Percentiles rank a stretch among this genome's conserved stretches.
These are phyloP conservation scores for Saitozyma sp. DNA, from an alignment of 768 basidiomycete genomes.

Conservation along the genomic window DNA sequence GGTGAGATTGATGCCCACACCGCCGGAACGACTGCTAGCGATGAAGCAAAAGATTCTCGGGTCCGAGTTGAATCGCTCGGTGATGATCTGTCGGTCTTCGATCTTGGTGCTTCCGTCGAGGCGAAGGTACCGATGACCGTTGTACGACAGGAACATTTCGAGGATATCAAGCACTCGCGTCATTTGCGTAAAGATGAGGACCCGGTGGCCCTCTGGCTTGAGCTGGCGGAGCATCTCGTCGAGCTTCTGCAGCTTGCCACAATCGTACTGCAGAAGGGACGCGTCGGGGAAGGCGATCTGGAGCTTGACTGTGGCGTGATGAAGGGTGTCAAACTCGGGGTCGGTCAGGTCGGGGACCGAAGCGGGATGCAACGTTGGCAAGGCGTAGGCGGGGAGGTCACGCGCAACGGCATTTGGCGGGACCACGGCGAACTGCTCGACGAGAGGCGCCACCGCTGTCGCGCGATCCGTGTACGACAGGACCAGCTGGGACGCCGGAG, in stretches of 20 bases:
- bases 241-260: constrained; percentile 88
- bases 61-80: constrained; percentile 57
- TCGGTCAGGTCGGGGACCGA: constrained; percentile 47
- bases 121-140: constrained; percentile 90
- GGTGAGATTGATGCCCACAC: constrained; percentile 84
- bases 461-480: constrained; percentile 67
- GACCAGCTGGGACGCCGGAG: constrained; percentile 58
- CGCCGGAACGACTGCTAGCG: constrained; percentile 55
- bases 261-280: constrained; percentile 88
- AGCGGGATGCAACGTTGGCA: constrained; percentile 56
- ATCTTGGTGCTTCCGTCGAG: constrained; percentile 93
- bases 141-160: constrained; percentile 87
- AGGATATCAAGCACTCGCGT: constrained; percentile 89
- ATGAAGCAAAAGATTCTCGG: constrained; percentile 55
- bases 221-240: constrained; percentile 75
- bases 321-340: constrained; percentile 68
- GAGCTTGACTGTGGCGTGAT: constrained; percentile 73
- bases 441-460: constrained; percentile 58
- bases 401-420: constrained; percentile 75
- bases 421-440: constrained; percentile 75
- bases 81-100: constrained; percentile 68
- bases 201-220: constrained; percentile 82
- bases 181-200: constrained; percentile 97
- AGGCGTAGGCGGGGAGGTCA: constrained; percentile 68
- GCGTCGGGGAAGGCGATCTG: constrained; percentile 93